These are phyloP conservation scores for Mortierella sp. DNA, from an alignment of 371 early-diverging fungal genomes.

Conservation along the genomic window DNA sequence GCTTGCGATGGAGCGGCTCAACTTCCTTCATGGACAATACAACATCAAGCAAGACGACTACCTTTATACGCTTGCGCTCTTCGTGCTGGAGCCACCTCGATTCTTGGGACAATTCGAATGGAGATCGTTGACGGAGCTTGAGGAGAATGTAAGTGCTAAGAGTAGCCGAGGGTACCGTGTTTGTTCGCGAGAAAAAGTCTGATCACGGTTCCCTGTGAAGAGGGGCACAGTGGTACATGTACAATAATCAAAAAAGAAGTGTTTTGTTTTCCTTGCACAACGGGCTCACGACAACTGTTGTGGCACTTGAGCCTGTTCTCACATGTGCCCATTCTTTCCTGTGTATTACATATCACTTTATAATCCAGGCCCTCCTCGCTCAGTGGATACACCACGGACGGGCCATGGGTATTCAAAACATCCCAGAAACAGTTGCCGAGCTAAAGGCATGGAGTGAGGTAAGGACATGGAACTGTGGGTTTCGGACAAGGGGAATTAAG, in stretches of 20 bases:
- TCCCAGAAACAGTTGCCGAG: slow-evolving; percentile 61
- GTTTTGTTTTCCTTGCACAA: background rate
- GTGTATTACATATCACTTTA: background rate
- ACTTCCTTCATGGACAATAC: slow-evolving; percentile 67
- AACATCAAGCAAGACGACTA: slow-evolving; percentile 64
- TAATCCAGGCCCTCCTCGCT: slow-evolving; percentile 22
- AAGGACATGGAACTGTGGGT: too few species aligned
- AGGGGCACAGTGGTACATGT: too few species aligned
- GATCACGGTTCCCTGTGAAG: too few species aligned
- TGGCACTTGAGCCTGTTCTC: too few species aligned
- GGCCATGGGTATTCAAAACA: slow-evolving; percentile 65
- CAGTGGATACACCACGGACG: slow-evolving; percentile 60
- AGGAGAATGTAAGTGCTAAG: slow-evolving; percentile 63
- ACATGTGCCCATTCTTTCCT: slow-evolving; percentile 9
- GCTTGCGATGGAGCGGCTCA: slow-evolving; percentile 57
- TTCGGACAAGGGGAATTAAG: too few species aligned
- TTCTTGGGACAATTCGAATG: slow-evolving; percentile 64
- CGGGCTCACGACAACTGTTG: too few species aligned
- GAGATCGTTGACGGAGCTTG: slow-evolving; percentile 59
- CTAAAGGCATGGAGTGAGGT: slow-evolving; percentile 56
- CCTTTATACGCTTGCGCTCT: slow-evolving; percentile 62
- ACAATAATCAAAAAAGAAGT: too few species aligned
- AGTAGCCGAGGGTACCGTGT: too few species aligned
- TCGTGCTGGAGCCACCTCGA: slow-evolving; percentile 59
- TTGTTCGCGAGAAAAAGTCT: too few species aligned